Percentiles rank a stretch among this genome's conserved stretches.
phyloP scores from a whole-genome alignment of 2,329 filamentous ascomycete genomes.

The Geosmithia morbida region DNA sequence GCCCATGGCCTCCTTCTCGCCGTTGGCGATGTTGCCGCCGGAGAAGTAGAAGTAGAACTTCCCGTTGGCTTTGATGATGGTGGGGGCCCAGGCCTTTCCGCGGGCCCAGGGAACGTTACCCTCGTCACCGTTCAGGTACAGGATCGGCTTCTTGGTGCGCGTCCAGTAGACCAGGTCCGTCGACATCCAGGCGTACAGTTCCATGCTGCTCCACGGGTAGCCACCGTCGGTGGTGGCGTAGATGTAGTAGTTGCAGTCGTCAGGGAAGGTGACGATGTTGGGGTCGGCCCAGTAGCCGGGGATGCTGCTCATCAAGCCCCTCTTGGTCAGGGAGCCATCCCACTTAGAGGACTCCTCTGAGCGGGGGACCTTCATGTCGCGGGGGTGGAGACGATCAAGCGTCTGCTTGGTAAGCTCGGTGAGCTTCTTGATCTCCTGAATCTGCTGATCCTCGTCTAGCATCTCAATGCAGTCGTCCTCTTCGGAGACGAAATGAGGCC shows the following conservation, averaged over 20 bases:
- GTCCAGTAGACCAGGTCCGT: conserved; percentile 26
- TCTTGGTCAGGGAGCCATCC: background rate
- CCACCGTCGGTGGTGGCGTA: conserved; percentile 31
- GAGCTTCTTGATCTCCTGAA: background rate
- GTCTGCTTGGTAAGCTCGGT: background rate
- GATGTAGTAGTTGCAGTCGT: conserved; percentile 27
- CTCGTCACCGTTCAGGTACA: conserved; percentile 26
- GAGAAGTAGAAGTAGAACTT: conserved; percentile 53
- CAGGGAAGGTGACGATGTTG: conserved; percentile 25
- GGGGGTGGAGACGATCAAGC: background rate
- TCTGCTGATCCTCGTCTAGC: background rate
- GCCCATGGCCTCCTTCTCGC: conserved; percentile 41
- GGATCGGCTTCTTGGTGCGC: conserved; percentile 22
- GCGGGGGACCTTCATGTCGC: background rate
- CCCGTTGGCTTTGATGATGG: conserved; percentile 41
- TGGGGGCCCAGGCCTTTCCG: conserved; percentile 54
- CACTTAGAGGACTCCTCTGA: background rate
- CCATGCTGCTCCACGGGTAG: conserved; percentile 26
- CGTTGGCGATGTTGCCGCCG: conserved; percentile 33
- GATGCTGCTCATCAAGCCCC: conserved; percentile 9
- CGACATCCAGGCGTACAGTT: conserved; percentile 33
- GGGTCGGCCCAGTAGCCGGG: conserved; percentile 27
- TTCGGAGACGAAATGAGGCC: background rate
- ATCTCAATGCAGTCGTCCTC: background rate
- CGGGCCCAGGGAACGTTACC: conserved; percentile 49